These are phyloP conservation scores for Pleurotus pulmonarius DNA, from an alignment of 768 basidiomycete species.

Conservation along the genomic window DNA sequence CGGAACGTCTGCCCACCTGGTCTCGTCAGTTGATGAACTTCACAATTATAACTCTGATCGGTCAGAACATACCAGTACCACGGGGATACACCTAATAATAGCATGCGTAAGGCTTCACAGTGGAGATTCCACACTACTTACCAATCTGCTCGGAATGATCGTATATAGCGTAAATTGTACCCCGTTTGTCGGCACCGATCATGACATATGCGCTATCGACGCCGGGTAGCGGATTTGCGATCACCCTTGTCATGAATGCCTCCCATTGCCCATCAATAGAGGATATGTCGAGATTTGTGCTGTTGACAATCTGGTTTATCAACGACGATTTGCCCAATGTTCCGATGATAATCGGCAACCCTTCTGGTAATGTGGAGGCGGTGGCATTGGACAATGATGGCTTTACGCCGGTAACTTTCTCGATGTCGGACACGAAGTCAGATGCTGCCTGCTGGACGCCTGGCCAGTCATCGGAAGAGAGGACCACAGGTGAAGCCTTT, in stretches of 20 bases:
- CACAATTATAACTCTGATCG: neutral
- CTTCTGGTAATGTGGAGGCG: slow-evolving; percentile 23
- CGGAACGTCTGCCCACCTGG: slow-evolving; percentile 80
- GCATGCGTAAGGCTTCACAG: neutral
- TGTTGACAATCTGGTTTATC: slow-evolving; percentile 48
- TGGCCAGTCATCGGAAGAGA: slow-evolving; percentile 57
- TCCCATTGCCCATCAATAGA: slow-evolving; percentile 67
- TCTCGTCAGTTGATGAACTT: slow-evolving; percentile 10
- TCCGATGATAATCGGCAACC: slow-evolving; percentile 57
- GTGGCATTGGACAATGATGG: slow-evolving; percentile 52
- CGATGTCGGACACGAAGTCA: slow-evolving; percentile 60
- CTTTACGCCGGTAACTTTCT: slow-evolving; percentile 51
- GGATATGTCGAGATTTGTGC: slow-evolving; percentile 51
- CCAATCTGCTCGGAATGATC: slow-evolving; percentile 71
- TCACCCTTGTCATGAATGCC: slow-evolving; percentile 47
- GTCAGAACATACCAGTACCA: slow-evolving; percentile 52
- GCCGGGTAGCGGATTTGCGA: slow-evolving; percentile 54
- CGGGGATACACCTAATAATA: slow-evolving; percentile 53
- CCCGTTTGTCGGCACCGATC: slow-evolving; percentile 65
- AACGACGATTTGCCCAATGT: slow-evolving; percentile 57
- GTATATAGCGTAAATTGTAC: slow-evolving; percentile 63
- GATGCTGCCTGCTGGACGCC: slow-evolving; percentile 58
- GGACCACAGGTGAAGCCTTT: slow-evolving; percentile 44
- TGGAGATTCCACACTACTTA: slow-evolving; percentile 13
- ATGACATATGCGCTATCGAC: slow-evolving; percentile 62